phyloP scores from a whole-genome alignment of 2,329 filamentous ascomycete genomes.

The Tolypocladium album region DNA sequence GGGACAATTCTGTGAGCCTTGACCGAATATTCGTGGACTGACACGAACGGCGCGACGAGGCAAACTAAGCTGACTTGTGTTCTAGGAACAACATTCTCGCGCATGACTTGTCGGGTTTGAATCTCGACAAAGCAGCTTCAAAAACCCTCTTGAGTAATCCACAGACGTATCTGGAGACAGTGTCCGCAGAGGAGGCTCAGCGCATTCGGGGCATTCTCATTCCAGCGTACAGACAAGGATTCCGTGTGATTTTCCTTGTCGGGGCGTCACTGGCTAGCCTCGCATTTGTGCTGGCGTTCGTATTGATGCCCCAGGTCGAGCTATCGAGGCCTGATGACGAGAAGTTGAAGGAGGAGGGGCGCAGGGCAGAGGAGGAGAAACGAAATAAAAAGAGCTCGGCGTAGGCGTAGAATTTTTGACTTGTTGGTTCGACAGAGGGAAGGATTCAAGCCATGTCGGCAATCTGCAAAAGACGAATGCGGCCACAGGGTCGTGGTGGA shows the following conservation, averaged over 20 bases:
- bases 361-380: conserved; percentile 9
- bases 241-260: conserved; percentile 26
- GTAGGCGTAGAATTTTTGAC: background rate
- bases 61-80: background rate
- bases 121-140: conserved; percentile 9
- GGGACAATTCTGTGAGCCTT: conserved; percentile 24
- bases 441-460: background rate
- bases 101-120: conserved; percentile 14
- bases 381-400: conserved; percentile 2
- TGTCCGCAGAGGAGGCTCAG: conserved; percentile 17
- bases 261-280: conserved; percentile 22
- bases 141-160: conserved; percentile 22
- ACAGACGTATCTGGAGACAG: conserved; percentile 16
- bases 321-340: conserved; percentile 24
- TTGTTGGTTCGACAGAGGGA: background rate
- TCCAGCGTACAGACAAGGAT: conserved; percentile 24
- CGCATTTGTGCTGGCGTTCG: conserved; percentile 25
- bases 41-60: background rate
- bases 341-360: conserved; percentile 23
- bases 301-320: conserved; percentile 28
- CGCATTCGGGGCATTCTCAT: conserved; percentile 18
- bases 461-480: background rate
- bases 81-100: conserved; percentile 26
- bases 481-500: background rate
- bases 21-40: background rate